A percentile compares a stretch with the other conserved stretches of the same genome.
Evolutionary conservation across 202 grass and related monocot genomes (phyloP).

Genomic region (Setaria viridis): DNA sequence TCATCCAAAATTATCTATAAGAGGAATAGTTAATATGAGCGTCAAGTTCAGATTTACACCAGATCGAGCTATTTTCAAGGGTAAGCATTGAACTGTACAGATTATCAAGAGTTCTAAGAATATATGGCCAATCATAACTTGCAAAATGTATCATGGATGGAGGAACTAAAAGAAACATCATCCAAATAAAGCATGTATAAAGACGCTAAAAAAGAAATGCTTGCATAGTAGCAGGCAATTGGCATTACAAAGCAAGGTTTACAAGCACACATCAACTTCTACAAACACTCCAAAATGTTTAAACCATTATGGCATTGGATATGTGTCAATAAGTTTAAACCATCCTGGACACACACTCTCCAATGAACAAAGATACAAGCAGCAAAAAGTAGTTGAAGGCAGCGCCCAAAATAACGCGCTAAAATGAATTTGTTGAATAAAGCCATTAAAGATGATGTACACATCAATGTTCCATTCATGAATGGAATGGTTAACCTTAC

Average conservation of each 20-base stretch:
- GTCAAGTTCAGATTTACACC: slow-evolving; percentile 22
- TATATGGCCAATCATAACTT: not conserved
- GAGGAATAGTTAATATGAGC: slow-evolving; percentile 30
- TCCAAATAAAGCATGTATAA: not conserved
- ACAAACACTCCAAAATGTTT: slow-evolving; percentile 25
- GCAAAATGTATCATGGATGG: not conserved
- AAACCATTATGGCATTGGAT: not conserved
- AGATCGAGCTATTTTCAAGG: slow-evolving; percentile 15
- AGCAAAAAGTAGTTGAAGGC: not conserved
- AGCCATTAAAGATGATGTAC: not conserved
- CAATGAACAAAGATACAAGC: not conserved
- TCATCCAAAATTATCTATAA: slow-evolving; percentile 72
- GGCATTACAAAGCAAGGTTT: not conserved
- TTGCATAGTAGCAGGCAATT: not conserved
- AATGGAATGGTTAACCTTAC: not conserved
- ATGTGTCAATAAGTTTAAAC: not conserved
- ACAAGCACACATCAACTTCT: not conserved
- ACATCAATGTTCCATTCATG: not conserved
- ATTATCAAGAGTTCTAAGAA: not conserved
- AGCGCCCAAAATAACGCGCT: not conserved
- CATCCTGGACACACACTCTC: not conserved
- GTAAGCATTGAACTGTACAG: not conserved
- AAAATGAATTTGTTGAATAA: not conserved
- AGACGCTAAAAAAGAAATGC: not conserved
- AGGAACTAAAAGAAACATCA: not conserved